phyloP scores from a whole-genome alignment of 1,284 basidiomycete genomes.

The Rhodofomes roseus region DNA sequence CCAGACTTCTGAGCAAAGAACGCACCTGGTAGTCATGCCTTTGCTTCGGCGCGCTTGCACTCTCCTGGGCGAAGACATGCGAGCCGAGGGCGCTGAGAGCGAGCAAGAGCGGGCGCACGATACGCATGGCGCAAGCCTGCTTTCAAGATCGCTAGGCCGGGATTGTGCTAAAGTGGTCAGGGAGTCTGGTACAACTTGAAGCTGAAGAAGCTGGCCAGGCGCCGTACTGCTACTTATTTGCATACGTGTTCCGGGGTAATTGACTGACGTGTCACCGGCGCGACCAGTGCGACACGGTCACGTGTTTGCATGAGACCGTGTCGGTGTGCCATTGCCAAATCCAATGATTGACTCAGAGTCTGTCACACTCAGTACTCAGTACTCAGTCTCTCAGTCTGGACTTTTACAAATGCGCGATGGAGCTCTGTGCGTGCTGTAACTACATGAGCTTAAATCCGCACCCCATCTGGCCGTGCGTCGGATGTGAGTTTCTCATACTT shows the following conservation, averaged over 20 bases:
- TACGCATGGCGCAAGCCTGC: conserved; percentile 47
- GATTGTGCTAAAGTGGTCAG: not conserved
- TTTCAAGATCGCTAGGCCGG: not conserved
- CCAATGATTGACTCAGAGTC: too few species aligned
- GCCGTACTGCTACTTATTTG: not conserved
- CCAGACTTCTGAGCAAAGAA: not conserved
- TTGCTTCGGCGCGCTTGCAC: conserved; percentile 40
- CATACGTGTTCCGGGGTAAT: not conserved
- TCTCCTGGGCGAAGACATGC: conserved; percentile 49
- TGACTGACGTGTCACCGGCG: conserved; percentile 10
- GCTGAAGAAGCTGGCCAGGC: not conserved
- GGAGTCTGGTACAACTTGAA: not conserved
- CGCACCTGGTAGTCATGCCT: conserved; percentile 80
- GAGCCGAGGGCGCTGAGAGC: conserved; percentile 48
- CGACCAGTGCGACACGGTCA: not conserved
- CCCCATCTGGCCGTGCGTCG: too few species aligned
- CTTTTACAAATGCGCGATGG: too few species aligned
- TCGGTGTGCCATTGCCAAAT: too few species aligned
- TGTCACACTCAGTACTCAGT: too few species aligned
- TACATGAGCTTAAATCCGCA: too few species aligned
- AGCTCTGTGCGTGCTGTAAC: too few species aligned
- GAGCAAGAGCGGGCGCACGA: conserved; percentile 50
- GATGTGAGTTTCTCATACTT: too few species aligned
- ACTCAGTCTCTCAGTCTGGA: too few species aligned
- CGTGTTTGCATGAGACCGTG: not conserved